These are phyloP conservation scores for Rhipidocladum racemiflorum DNA, from an alignment of 176 grass and related monocot genomes.

Conservation along the genomic window DNA sequence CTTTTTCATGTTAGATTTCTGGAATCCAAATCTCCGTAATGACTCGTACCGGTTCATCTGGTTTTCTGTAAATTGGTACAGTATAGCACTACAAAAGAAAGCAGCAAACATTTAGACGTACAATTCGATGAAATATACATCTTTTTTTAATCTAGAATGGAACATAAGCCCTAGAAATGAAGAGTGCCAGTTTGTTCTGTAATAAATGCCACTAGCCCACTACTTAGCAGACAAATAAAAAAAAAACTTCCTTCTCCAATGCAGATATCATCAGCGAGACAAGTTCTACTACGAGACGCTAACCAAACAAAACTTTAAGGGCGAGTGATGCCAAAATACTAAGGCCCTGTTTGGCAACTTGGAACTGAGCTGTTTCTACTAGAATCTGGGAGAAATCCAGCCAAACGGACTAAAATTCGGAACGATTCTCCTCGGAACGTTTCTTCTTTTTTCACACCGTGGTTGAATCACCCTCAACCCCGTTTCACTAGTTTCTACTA, in stretches of 20 bases:
- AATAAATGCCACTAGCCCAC: not conserved
- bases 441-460: too few species aligned
- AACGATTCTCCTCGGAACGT: too few species aligned
- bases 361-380: too few species aligned
- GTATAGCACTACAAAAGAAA: conserved; percentile 55
- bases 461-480: too few species aligned
- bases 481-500: too few species aligned
- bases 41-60: conserved; percentile 93
- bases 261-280: not conserved
- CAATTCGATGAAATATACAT: not conserved
- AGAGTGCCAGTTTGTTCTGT: not conserved
- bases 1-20: conserved; percentile 86
- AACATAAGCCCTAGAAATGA: not conserved
- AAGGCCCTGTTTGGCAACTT: too few species aligned
- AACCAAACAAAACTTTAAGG: not conserved
- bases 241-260: not conserved
- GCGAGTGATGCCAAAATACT: not conserved
- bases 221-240: not conserved
- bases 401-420: too few species aligned
- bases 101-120: not conserved
- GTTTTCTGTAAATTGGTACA: conserved; percentile 68
- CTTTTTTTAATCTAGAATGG: not conserved
- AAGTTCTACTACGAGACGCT: not conserved
- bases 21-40: conserved; percentile 78
- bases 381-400: too few species aligned